Conservation (phyloP, 352 stramenopile species). For the Albugo candida region DNA sequence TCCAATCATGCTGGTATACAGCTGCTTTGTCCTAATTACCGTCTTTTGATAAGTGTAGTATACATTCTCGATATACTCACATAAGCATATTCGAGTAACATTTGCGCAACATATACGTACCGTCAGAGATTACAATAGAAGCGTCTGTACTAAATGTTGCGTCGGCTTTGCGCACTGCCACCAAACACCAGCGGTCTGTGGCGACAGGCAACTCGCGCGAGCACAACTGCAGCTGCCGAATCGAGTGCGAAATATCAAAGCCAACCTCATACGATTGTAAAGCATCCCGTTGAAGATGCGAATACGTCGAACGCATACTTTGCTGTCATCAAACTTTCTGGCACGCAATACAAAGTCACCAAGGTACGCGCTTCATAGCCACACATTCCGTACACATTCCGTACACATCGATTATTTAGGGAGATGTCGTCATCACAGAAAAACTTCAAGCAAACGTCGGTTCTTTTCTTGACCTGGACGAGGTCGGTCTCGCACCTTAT, state of each 20-base stretch:
- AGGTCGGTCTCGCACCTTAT: constrained; percentile 15
- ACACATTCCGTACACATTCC: background rate
- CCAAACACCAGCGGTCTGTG: too few species aligned
- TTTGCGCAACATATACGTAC: too few species aligned
- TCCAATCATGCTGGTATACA: constrained; percentile 92
- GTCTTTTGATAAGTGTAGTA: constrained; percentile 76
- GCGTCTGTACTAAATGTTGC: too few species aligned
- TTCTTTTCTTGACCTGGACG: constrained; percentile 60
- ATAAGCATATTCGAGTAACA: too few species aligned
- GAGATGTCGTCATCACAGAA: constrained; percentile 62
- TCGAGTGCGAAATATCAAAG: constrained; percentile 5
- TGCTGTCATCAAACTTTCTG: constrained; percentile 62
- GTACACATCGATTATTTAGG: constrained; percentile 8
- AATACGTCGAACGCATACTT: constrained; percentile 55
- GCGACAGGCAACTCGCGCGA: too few species aligned
- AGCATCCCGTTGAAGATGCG: constrained; percentile 51
- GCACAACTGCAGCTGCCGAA: constrained; percentile 4
- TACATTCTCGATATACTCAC: too few species aligned
- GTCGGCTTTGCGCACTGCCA: too few species aligned
- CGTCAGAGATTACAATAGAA: too few species aligned
- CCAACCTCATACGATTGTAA: constrained; percentile 33
- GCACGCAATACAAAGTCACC: constrained; percentile 77
- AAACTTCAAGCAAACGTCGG: constrained; percentile 79
- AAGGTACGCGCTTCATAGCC: constrained; percentile 10
- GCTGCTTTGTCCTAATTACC: constrained; percentile 96